Evolutionary conservation across 106 monocot genomes (phyloP), one percentile per base, ranked within the genome.

Genomic region (Hemerocallis citrina): DNA sequence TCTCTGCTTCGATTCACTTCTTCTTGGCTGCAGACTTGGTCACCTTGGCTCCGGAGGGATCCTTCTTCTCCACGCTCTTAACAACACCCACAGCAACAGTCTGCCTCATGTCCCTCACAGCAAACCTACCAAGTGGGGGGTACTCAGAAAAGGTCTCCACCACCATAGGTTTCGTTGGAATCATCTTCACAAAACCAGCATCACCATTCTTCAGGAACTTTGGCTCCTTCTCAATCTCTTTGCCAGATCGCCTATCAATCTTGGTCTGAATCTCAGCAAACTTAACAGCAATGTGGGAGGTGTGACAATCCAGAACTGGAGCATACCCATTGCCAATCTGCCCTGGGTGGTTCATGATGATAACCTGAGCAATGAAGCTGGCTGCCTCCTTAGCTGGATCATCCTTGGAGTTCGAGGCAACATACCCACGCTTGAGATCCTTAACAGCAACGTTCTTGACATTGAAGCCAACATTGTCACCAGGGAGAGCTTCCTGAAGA

Each of bases 41-140:
- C 8, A 85, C 70, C 77, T 85, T 85, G 34, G 85, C 85, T 1
- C 77, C 80, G 17, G 66, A 60, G 7, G 85, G 69, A 27, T 85
- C 85, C 74, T 85, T 85, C 80, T 85, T 85, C 59, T 85, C 85
- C 16, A 85, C 80, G 42, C 66, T 77, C 66, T 85, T 80, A 63
- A 85, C 73, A 5, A 85, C 85, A n/a, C 85, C 85, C 7, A 85
- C 85, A 8, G 80, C 85, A 5, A 85, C 85, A 2, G 85, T 85
- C 62, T 85, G 80, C 41, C 85, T 75, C 85, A 85, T 85, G 62
- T 85, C 85, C 50, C 80, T 73, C 0, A 85, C 80, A 64, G 85
- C 85, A 58, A 85, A 85, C 14, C 80, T 67, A 9, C 85, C 85
- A 2, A 85, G 76, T 0, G 85, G 85, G 3, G 85, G 76, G 47